Conservation (phyloP, 2,329 filamentous ascomycete genomes). For the Claviceps monticola region DNA sequence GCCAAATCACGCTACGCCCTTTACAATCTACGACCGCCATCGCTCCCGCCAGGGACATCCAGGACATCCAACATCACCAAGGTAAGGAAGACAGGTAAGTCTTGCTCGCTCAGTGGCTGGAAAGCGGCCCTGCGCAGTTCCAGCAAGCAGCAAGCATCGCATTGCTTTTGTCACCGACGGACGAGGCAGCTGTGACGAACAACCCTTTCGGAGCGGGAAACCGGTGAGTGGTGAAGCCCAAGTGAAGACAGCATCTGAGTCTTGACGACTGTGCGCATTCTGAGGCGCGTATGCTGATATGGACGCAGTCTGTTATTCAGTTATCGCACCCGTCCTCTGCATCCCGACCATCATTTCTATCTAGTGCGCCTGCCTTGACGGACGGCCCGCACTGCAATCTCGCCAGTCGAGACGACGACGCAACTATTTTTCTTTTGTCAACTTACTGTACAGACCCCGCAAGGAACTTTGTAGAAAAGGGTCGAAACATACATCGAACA, state of each 20-base stretch:
- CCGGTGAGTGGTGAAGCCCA: constrained; percentile 2
- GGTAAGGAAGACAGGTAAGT: constrained; percentile 10
- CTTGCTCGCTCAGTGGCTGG: constrained; percentile 4
- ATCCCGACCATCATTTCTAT: neutral
- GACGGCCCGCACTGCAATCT: neutral
- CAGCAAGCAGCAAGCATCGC: constrained; percentile 1
- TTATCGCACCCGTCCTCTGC: neutral
- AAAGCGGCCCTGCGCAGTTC: constrained; percentile 2
- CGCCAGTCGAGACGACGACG: neutral
- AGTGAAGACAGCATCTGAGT: neutral
- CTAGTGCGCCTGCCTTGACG: neutral
- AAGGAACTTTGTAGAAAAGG: neutral
- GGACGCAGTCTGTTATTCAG: neutral
- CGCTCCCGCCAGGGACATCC: constrained; percentile 3
- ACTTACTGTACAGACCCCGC: neutral
- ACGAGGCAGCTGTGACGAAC: neutral
- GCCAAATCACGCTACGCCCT: constrained; percentile 5
- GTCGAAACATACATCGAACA: neutral
- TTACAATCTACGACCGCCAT: neutral
- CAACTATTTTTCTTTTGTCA: constrained; percentile 4
- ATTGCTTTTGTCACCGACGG: neutral
- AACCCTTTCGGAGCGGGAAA: neutral
- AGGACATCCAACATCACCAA: constrained; percentile 5
- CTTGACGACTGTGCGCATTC: neutral
- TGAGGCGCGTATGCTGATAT: neutral